Conservation (phyloP, 805 yeast genomes). For the Kazachstania psychrophila region DNA sequence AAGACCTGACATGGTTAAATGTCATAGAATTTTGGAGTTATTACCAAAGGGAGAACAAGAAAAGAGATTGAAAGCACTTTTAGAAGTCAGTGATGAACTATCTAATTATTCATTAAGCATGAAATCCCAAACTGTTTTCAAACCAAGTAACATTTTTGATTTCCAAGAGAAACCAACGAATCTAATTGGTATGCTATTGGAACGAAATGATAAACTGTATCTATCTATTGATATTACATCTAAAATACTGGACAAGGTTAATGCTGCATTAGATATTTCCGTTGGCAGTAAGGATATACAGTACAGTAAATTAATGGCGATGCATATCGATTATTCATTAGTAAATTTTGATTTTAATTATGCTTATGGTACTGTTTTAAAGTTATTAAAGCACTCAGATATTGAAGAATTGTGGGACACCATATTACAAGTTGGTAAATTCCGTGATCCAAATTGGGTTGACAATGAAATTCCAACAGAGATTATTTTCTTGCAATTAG, state of each 20-base stretch:
- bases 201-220: constrained; percentile 46
- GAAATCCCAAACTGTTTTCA: constrained; percentile 30
- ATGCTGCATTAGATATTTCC: constrained; percentile 31
- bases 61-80: constrained; percentile 10
- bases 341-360: constrained; percentile 51
- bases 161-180: constrained; percentile 27
- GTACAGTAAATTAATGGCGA: constrained; percentile 30
- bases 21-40: constrained; percentile 22
- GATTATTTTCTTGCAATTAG: constrained; percentile 42
- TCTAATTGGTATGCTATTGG: constrained; percentile 38
- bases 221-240: constrained; percentile 35
- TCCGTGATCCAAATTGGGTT: constrained; percentile 38
- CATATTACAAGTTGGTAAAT: constrained; percentile 65
- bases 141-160: constrained; percentile 33
- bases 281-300: neutral
- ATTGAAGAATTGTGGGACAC: constrained; percentile 49
- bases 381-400: constrained; percentile 28
- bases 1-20: constrained; percentile 35
- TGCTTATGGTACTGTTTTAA: constrained; percentile 41
- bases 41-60: constrained; percentile 10
- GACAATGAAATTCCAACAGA: constrained; percentile 32
- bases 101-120: constrained; percentile 26
- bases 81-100: constrained; percentile 26
- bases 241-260: constrained; percentile 34
- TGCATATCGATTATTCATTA: constrained; percentile 61